Base-by-base conservation (phyloP, 768 basidiomycete genomes). In the Calvatia gigantea region DNA sequence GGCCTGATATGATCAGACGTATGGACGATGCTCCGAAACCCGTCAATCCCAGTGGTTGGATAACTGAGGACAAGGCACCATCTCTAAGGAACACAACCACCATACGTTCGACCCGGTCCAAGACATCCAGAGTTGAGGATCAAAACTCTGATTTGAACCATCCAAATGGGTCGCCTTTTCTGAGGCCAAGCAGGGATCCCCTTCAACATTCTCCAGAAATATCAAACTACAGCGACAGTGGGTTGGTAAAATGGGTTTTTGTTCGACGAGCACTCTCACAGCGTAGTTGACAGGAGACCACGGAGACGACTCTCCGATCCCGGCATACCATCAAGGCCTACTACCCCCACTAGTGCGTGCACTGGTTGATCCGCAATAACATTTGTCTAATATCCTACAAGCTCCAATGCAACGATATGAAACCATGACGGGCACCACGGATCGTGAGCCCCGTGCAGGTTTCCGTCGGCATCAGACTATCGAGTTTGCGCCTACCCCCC, bases 1-100 rank as follows among this genome's bases (percentile, higher is more conserved):
- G 80, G 45, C 74, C 87, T 23, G 84, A 90, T 52, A 91, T 92
- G 89, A 91, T 94, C 54, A 79, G 83, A 28, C 76, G 90, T 47
- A 78, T 87, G 75, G 82, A 89, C 55, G 80, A 78, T 44, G 79
- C 82, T 1, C 88, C 86, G 5, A 83, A 82, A 64, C 81, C 79
- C 1, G 75, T 92, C 23, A 79, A 91, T 63, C 90, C 90, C 2
- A 91, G 82, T 60, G 89, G 90, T 4, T 82, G 77, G 80, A 76
- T 90, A 21, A 82, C 77, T 51, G 80, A 83, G 57, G 76, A 74
- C n/a, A 62, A 43, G 32, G 60, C 61, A 59, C 62, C 43, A 41
- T 59, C 54, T 25, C n/a, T 33, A 23, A 56, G 47, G 29, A 41
- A 42, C 21, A 19, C 23, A 4, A 17, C 39, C 2, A 43, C 31